Percentiles rank a stretch among this genome's conserved stretches.
phyloP scores from a whole-genome alignment of 208 protist species.

The Crithidia bombi region DNA sequence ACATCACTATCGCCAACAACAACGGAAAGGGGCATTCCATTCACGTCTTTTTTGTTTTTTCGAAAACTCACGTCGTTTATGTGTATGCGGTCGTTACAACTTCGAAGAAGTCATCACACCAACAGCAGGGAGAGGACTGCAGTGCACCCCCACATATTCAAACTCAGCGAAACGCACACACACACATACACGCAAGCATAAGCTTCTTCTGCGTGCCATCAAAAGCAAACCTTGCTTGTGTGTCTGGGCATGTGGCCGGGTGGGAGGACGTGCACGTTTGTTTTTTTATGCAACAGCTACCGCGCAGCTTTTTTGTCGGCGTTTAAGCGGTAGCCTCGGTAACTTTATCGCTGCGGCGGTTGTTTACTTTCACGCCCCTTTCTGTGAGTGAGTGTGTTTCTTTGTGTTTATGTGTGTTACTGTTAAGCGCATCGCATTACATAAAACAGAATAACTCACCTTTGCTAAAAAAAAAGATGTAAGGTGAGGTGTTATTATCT shows the following conservation, averaged over 20 bases:
- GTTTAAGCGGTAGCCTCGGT: too few species aligned
- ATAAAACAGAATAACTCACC: background rate
- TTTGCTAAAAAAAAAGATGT: background rate
- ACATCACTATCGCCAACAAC: too few species aligned
- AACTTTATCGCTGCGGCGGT: background rate
- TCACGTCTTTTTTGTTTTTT: too few species aligned
- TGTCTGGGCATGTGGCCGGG: background rate
- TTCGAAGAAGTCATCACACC: too few species aligned
- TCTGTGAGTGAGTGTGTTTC: background rate
- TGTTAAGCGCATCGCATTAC: conserved; percentile 5
- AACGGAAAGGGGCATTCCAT: too few species aligned
- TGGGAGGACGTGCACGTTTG: background rate
- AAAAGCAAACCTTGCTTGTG: background rate
- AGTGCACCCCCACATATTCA: too few species aligned
- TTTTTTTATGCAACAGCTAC: background rate
- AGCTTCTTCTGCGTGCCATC: background rate
- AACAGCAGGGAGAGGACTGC: too few species aligned
- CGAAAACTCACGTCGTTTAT: too few species aligned
- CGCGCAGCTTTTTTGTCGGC: too few species aligned
- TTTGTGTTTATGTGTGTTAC: background rate
- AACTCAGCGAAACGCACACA: too few species aligned
- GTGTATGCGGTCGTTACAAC: too few species aligned
- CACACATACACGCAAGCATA: background rate
- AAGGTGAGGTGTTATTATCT: too few species aligned
- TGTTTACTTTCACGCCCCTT: background rate